Conservation (phyloP, 805 yeast genomes). For the Saccharomycopsis fibuligera region DNA sequence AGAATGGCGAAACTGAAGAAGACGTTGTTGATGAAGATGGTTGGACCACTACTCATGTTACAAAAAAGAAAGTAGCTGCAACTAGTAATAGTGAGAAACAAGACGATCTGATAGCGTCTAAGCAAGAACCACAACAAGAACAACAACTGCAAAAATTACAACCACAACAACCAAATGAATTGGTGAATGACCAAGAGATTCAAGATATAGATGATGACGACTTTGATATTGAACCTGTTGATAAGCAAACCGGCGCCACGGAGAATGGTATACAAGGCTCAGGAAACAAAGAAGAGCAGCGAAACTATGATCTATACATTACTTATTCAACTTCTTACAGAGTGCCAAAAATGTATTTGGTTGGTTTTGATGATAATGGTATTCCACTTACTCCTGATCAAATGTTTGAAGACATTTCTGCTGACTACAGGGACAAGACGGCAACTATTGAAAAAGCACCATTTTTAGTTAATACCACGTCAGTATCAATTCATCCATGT, state of each 20-base stretch:
- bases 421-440: conserved; percentile 90
- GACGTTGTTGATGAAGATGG: conserved; percentile 47
- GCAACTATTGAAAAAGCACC: conserved; percentile 95
- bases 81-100: conserved; percentile 23
- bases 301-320: conserved; percentile 85
- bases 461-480: conserved; percentile 58
- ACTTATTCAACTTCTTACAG: conserved; percentile 91
- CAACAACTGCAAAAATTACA: too few species aligned
- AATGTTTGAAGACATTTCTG: conserved; percentile 92
- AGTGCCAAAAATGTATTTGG: conserved; percentile 89
- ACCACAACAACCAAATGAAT: not conserved
- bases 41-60: conserved; percentile 43
- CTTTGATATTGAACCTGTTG: conserved; percentile 34
- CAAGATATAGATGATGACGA: conserved; percentile 46
- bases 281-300: conserved; percentile 32
- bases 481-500: conserved; percentile 94
- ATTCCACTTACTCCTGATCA: conserved; percentile 78
- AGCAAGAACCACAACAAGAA: conserved; percentile 14
- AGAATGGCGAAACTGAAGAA: conserved; percentile 33
- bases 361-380: conserved; percentile 81
- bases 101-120: conserved; percentile 26
- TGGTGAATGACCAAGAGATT: conserved; percentile 24
- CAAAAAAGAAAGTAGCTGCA: not conserved
- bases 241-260: conserved; percentile 31
- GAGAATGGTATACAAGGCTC: conserved; percentile 26